phyloP scores from a whole-genome alignment of 2,329 filamentous ascomycete genomes.

The Neonectria punicea region DNA sequence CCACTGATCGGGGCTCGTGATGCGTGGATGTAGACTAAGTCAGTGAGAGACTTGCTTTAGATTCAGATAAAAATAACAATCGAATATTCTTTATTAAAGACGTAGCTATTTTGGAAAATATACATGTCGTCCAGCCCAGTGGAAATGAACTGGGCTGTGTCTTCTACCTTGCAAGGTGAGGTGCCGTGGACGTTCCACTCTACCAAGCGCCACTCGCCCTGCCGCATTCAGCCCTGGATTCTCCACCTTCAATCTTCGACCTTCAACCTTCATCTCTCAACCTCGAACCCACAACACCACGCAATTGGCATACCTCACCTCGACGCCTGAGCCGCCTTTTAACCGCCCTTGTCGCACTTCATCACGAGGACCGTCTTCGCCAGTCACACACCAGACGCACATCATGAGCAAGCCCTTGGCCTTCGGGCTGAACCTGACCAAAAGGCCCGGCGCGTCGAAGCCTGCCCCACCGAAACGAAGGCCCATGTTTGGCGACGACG shows the following conservation, averaged over 20 bases:
- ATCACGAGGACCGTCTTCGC: not conserved
- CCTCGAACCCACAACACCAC: constrained; percentile 12
- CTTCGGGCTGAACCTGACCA: constrained; percentile 69
- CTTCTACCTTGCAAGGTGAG: not conserved
- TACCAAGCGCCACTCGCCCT: not conserved
- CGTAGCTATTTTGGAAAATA: not conserved
- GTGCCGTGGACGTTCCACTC: not conserved
- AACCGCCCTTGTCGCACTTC: not conserved
- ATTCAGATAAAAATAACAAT: not conserved
- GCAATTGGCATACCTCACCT: not conserved
- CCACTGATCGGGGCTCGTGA: constrained; percentile 22
- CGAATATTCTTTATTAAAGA: not conserved
- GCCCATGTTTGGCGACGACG: constrained; percentile 66
- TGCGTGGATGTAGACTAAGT: not conserved
- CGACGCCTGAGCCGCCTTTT: not conserved
- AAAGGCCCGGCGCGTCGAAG: constrained; percentile 65
- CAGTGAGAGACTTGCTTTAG: not conserved
- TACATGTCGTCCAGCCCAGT: not conserved
- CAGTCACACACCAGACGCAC: not conserved
- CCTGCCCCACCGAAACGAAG: constrained; percentile 62
- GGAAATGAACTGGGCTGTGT: not conserved
- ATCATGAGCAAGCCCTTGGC: constrained; percentile 61
- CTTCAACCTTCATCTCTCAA: constrained; percentile 17
- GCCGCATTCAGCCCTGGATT: not conserved
- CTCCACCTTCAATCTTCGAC: constrained; percentile 15